These are phyloP conservation scores for Dactylorhiza incarnata DNA, from an alignment of 106 monocot species.

Conservation along the genomic window DNA sequence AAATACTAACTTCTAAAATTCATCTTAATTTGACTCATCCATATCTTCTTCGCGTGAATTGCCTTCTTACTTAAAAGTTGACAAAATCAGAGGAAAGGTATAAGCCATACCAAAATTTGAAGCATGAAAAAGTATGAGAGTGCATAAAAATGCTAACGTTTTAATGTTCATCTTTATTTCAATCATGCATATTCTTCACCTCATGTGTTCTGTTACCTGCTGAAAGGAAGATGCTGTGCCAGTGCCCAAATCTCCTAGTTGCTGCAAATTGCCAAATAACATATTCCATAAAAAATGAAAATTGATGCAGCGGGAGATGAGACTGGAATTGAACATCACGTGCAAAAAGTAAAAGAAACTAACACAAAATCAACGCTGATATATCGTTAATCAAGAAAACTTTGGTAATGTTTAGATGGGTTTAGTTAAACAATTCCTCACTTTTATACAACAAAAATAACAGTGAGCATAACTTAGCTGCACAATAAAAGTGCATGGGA, in stretches of 20 bases:
- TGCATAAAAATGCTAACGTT: neutral
- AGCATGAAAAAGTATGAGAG: neutral
- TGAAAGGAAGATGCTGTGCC: conserved; percentile 8
- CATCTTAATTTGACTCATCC: neutral
- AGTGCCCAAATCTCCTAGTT: conserved; percentile 1
- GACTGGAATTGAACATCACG: neutral
- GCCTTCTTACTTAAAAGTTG: neutral
- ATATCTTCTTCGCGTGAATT: neutral
- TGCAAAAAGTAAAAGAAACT: neutral
- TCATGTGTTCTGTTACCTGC: neutral
- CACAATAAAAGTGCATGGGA: neutral
- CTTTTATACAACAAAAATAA: neutral
- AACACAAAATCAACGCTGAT: neutral
- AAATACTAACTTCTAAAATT: neutral
- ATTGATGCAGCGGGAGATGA: neutral
- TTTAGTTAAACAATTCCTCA: neutral
- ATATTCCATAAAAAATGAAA: neutral
- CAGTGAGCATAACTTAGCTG: neutral
- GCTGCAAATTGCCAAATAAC: neutral
- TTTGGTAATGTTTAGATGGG: neutral
- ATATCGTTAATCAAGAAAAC: neutral
- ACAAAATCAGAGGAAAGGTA: too few species aligned
- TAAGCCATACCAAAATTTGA: too few species aligned
- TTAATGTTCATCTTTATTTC: neutral
- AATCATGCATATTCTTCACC: neutral